These are phyloP conservation scores for Penicillium sp. DNA, from an alignment of 2,329 filamentous ascomycete genomes.

Conservation along the genomic window DNA sequence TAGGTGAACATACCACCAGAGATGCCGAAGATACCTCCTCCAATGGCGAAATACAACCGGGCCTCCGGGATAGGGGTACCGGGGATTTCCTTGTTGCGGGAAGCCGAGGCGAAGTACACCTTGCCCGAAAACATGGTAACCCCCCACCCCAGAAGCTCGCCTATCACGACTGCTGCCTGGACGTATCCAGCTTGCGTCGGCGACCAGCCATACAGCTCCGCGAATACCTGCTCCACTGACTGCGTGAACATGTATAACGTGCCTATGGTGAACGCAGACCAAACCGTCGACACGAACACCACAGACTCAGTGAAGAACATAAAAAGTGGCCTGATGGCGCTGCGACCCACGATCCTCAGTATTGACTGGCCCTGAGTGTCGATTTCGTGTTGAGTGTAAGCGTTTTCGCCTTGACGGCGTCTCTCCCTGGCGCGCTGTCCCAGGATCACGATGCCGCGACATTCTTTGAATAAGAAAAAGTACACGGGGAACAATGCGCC, in stretches of 20 bases:
- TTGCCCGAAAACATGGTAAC: constrained; percentile 31
- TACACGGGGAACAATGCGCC: constrained; percentile 38
- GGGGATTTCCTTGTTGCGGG: constrained; percentile 39
- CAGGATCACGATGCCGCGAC: constrained; percentile 42
- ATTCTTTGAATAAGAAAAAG: constrained; percentile 41
- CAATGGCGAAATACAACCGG: constrained; percentile 43
- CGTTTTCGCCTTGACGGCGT: constrained; percentile 30
- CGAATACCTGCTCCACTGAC: constrained; percentile 44
- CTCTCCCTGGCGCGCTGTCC: constrained; percentile 35
- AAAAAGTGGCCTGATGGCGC: constrained; percentile 35
- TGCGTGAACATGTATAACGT: constrained; percentile 45
- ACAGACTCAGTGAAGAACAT: constrained; percentile 45
- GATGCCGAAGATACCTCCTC: constrained; percentile 34
- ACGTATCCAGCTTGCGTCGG: constrained; percentile 37
- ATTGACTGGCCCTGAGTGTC: constrained; percentile 28
- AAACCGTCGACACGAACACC: constrained; percentile 43
- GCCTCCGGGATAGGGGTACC: constrained; percentile 45
- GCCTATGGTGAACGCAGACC: constrained; percentile 45
- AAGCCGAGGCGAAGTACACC: constrained; percentile 31
- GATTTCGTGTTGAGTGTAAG: constrained; percentile 35
- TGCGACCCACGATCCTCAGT: constrained; percentile 30
- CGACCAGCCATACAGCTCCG: constrained; percentile 29
- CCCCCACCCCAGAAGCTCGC: constrained; percentile 41
- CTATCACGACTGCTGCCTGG: constrained; percentile 42
- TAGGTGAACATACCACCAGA: constrained; percentile 38